Evolutionary conservation across 2,329 filamentous ascomycete genomes (phyloP), one percentile per base, ranked within the genome.

Genomic region (Metarhizium brunneum): DNA sequence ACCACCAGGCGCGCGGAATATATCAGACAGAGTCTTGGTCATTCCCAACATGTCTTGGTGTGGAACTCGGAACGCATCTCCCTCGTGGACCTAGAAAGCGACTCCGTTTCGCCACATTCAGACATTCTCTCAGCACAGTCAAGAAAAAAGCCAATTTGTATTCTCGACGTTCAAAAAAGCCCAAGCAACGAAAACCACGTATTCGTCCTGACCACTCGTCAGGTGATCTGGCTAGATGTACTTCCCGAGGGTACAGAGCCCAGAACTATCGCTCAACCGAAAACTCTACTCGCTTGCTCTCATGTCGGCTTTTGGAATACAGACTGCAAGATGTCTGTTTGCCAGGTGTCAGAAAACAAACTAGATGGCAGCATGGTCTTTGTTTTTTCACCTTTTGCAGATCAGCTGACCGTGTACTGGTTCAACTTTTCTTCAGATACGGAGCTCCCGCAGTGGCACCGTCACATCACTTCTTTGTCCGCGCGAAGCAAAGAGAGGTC

Each of bases 171-270:
- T 1, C 74, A 75, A 59, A 62, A 68, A 8, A 80, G 79, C 56
- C 75, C 76, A 1, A 63, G 67, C 2, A 70, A 77, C 54, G 68
- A 72, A 5, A 70, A 73, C 30, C 76, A 81, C n/a, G 62, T 83
- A 1, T 80, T 84, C 56, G 69, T 88, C 10, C 69, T 88, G 48
- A 88, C 84, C 1, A 76, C 75, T 13, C 72, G 71, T 0, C 71
- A 71, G 32, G 55, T 87, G 0, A 69, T 77, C 38, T 74, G 80
- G 70, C 60, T 82, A n/a, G 70, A 76, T 50, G 62, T 80, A 14
- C 66, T 61, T 52, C 57, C 56, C 35, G 6, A 16, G 48, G 25
- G 20, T 29, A 16, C 16, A 32, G 45, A 32, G 45, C 45, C 60
- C 6, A 57, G 58, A 5, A 50, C 42, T 6, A 38, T 52, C 0